Evolutionary conservation across 306 rosid species (phyloP).

Genomic region (Quercus wislizeni): DNA sequence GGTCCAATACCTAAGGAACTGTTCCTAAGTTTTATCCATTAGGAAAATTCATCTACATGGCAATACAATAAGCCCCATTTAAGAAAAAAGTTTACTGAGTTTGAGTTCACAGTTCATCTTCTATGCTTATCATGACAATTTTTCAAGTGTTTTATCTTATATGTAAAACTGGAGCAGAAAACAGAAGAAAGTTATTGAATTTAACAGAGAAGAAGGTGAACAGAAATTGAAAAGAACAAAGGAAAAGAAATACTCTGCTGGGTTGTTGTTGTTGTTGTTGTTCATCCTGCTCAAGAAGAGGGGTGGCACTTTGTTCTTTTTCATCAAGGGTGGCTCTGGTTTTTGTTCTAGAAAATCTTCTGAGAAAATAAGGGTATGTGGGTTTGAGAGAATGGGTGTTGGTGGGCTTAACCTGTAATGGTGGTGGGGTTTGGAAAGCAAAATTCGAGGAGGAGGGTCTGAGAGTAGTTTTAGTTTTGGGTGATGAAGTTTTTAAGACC

Average conservation of each 20-base stretch:
- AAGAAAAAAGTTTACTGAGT: not conserved
- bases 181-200: not conserved
- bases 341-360: conserved; percentile 34
- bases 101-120: not conserved
- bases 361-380: conserved; percentile 12
- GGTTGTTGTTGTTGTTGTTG: conserved; percentile 3
- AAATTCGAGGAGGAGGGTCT: conserved; percentile 24
- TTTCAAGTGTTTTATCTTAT: not conserved
- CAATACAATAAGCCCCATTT: not conserved
- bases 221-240: not conserved
- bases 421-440: conserved; percentile 15
- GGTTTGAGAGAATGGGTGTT: conserved; percentile 7
- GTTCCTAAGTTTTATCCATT: no score
- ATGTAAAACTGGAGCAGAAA: conserved; percentile 10
- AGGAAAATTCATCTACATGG: not conserved
- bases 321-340: conserved; percentile 60
- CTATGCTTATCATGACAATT: not conserved
- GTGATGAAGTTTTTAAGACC: conserved; percentile 26
- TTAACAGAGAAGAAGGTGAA: not conserved
- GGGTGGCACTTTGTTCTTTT: conserved; percentile 42
- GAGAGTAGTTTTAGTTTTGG: conserved; percentile 16
- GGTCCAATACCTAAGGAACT: no score
- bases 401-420: conserved; percentile 12
- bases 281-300: conserved; percentile 34
- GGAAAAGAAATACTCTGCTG: conserved; percentile 35